These are phyloP conservation scores for Speleostelium caveatum DNA, from an alignment of 78 protist genomes.

Conservation along the genomic window DNA sequence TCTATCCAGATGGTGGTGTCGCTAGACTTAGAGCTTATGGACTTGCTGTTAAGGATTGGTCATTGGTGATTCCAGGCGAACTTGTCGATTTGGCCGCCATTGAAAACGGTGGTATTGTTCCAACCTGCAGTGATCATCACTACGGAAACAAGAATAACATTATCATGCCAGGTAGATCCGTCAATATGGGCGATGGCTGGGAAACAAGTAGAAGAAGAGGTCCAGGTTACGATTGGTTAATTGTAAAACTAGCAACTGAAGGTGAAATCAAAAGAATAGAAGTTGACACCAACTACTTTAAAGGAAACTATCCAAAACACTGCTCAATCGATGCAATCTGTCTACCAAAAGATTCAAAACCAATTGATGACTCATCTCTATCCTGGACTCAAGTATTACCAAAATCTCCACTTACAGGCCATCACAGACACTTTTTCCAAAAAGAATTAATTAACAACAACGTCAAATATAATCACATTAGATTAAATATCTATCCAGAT, in stretches of 20 bases:
- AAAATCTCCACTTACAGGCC: constrained; percentile 60
- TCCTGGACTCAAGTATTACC: constrained; percentile 31
- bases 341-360: neutral
- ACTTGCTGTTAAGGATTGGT: constrained; percentile 52
- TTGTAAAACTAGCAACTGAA: constrained; percentile 61
- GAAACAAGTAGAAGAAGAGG: constrained; percentile 78
- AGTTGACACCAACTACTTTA: constrained; percentile 90
- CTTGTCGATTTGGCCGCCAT: constrained; percentile 80
- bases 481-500: constrained; percentile 87
- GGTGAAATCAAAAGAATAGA: constrained; percentile 60
- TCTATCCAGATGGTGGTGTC: constrained; percentile 90
- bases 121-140: constrained; percentile 70
- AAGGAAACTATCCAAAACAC: constrained; percentile 89
- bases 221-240: constrained; percentile 86
- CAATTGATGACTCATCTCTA: neutral
- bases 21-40: constrained; percentile 86
- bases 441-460: constrained; percentile 11
- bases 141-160: constrained; percentile 87
- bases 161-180: constrained; percentile 86
- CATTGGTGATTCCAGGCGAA: constrained; percentile 50
- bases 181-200: constrained; percentile 94
- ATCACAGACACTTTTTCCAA: constrained; percentile 63
- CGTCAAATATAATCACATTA: constrained; percentile 80
- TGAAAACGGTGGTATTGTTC: constrained; percentile 80
- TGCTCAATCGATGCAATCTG: constrained; percentile 62